Evolutionary conservation across 192 early-diverging fungal genomes (phyloP), one percentile per base, ranked within the genome.

Genomic region (Cetraspora pellucida): DNA sequence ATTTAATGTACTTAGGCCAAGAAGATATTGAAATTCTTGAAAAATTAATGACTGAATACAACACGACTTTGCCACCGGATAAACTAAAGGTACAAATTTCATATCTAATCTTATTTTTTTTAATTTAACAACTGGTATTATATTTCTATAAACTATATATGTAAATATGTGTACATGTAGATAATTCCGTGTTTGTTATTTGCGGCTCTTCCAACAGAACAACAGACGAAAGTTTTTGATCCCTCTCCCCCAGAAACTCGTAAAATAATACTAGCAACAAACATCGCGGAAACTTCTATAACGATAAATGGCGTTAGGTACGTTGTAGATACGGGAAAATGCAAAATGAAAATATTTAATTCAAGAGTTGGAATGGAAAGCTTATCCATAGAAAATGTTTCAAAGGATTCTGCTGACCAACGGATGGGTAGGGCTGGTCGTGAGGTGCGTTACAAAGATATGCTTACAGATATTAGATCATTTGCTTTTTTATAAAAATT

Each of bases 261-360:
- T 17, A 99, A 99, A 79, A 89, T 97, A 10, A 94, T 99, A 75
- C 83, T 99, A 37, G 89, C 95, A 0, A 99, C 98, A 1, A 99
- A 99, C 80, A 95, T 99, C 81, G 98, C 98, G 19, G 98, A 99
- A 86, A 97, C 98, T 0, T 95, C 93, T 73, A 92, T 99, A 74
- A 99, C 98, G 0, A 96, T 99, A 58, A 90, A 91, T 17, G 96
- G 96, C 0, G 94, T 99, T 60, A 90, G 91, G 1, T 95, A 97
- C 86, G 96, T 99, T 4, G 80, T 99, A 30, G 98, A 99, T 77
- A 91, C 92, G 14, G 98, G 96, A 21, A 89, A 97, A 64, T 94
- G 91, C 50, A 99, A 99, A 81, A 86, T 94, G 55, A 89, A 95
- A n/a, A 90, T 89, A 11, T 98, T 91, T 80, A 94, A 97, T 78